A percentile compares a stretch with the other conserved stretches of the same genome.
Evolutionary conservation across 345 rosid genomes (phyloP).

Genomic region (Moringa oleifera): DNA sequence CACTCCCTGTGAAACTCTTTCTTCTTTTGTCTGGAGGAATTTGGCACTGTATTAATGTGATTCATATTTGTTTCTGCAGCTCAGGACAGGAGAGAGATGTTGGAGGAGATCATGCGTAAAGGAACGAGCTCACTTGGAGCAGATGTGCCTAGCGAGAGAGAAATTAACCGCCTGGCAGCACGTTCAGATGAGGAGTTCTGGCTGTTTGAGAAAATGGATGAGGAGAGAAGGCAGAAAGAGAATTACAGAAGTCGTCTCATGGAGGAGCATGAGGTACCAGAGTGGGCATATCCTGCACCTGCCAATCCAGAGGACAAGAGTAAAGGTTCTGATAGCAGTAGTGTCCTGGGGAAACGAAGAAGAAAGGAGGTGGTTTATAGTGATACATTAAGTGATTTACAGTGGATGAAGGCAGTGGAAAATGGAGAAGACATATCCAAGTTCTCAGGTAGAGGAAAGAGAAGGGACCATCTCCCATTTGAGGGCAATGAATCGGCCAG

Average conservation of each 20-base stretch:
- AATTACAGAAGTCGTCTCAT: constrained; percentile 81
- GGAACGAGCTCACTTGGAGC: constrained; percentile 94
- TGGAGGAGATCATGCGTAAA: constrained; percentile 95
- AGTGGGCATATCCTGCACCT: constrained; percentile 73
- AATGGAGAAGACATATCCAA: constrained; percentile 69
- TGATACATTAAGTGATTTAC: constrained; percentile 78
- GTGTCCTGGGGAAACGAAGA: constrained; percentile 67
- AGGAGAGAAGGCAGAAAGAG: constrained; percentile 81
- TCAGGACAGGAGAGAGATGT: constrained; percentile 88
- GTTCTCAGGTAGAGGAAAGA: constrained; percentile 42
- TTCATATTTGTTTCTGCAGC: constrained; percentile 49
- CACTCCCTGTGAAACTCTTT: neutral
- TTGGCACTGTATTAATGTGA: constrained; percentile 7
- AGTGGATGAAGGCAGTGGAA: constrained; percentile 95
- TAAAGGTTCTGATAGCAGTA: constrained; percentile 39
- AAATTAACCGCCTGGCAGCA: constrained; percentile 95
- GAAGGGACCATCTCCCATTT: constrained; percentile 31
- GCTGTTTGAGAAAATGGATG: constrained; percentile 93
- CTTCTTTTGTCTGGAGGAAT: neutral
- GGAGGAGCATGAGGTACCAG: constrained; percentile 98
- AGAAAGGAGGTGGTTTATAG: constrained; percentile 74
- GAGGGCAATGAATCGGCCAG: constrained; percentile 33
- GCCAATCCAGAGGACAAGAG: constrained; percentile 49
- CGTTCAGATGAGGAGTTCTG: constrained; percentile 84
- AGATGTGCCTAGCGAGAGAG: constrained; percentile 98